Conservation (phyloP, 305 asterid species). For the Salvia sclarea region DNA sequence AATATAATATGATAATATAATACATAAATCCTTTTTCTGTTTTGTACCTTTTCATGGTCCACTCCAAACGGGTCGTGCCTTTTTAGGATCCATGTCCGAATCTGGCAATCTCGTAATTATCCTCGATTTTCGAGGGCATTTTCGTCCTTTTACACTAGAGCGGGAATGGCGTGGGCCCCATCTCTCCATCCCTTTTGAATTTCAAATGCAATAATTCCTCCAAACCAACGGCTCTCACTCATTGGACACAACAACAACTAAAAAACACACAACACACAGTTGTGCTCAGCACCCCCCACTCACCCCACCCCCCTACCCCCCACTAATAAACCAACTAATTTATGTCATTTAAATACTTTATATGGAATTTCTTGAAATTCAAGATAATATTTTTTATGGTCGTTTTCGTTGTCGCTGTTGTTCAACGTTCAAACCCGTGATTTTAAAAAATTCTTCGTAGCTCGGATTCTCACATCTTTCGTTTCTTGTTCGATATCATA, state of each 20-base stretch:
- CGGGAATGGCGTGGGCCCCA: constrained; percentile 39
- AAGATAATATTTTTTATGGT: no score
- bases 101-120: constrained; percentile 38
- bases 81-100: constrained; percentile 44
- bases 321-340: background rate
- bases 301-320: constrained; percentile 30
- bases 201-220: constrained; percentile 43
- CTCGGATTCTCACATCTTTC: no score
- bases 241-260: constrained; percentile 30
- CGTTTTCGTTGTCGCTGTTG: no score
- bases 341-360: background rate
- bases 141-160: constrained; percentile 23
- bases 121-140: constrained; percentile 18
- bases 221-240: constrained; percentile 49
- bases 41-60: constrained; percentile 46
- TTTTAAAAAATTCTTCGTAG: no score
- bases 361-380: background rate
- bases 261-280: constrained; percentile 25
- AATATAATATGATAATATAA: no score
- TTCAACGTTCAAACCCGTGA: no score
- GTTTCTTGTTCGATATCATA: no score
- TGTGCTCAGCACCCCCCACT: constrained; percentile 20
- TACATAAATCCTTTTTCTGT: background rate
- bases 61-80: constrained; percentile 47
- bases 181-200: constrained; percentile 41